Conservation (phyloP, 495 filamentous ascomycete species). For the Staphylotrichum longicolle region DNA sequence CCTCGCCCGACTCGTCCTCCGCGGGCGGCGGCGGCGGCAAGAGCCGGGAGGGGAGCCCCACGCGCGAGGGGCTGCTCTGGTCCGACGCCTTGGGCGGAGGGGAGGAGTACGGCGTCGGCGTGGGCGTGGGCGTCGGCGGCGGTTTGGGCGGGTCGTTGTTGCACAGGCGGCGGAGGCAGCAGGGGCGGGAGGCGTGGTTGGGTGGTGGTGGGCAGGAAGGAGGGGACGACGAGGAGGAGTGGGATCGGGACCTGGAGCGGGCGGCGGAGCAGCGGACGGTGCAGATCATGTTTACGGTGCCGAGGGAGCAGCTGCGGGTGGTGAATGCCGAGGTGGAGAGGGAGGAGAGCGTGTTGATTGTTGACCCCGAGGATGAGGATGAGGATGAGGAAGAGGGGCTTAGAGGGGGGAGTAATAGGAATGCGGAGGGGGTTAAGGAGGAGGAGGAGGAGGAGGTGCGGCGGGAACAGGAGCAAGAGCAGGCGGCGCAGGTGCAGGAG, state of each 20-base stretch:
- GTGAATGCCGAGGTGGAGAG: constrained; percentile 67
- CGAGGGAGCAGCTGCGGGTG: constrained; percentile 76
- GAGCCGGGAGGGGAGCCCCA: constrained; percentile 26
- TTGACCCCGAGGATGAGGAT: constrained; percentile 26
- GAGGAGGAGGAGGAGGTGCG: too few species aligned
- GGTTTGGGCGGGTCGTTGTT: constrained; percentile 17
- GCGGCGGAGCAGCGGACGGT: constrained; percentile 77
- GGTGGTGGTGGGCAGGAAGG: constrained; percentile 4
- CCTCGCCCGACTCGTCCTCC: constrained; percentile 12
- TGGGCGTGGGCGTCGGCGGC: constrained; percentile 26
- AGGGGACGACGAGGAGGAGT: constrained; percentile 24
- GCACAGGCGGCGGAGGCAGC: constrained; percentile 37
- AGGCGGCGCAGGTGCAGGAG: too few species aligned
- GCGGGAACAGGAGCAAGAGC: too few species aligned
- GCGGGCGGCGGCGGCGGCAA: constrained; percentile 9
- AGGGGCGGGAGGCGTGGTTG: constrained; percentile 43
- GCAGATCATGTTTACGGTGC: constrained; percentile 92
- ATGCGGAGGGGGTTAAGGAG: not conserved
- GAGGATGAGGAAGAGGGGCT: not conserved
- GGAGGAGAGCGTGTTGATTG: constrained; percentile 39
- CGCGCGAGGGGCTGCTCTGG: constrained; percentile 29
- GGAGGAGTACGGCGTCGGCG: constrained; percentile 21
- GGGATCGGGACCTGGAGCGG: constrained; percentile 88
- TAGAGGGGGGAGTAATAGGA: not conserved
- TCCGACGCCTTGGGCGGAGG: not conserved